Evolutionary conservation across 1,139 yeast genomes (phyloP).

Genomic region (Geotrichum cucujoidarum): DNA sequence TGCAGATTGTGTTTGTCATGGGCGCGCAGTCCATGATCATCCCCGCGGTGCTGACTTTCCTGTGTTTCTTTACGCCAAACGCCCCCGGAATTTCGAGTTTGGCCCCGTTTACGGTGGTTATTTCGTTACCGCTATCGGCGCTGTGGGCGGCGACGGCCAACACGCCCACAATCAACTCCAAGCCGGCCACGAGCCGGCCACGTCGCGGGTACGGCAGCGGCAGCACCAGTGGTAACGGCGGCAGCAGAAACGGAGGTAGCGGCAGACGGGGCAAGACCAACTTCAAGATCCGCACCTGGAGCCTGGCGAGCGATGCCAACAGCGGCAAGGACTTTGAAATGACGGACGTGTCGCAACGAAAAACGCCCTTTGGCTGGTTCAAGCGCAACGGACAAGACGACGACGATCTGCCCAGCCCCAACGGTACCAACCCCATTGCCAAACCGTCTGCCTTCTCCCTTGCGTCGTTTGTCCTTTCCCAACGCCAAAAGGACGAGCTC

Average conservation of each 20-base stretch:
- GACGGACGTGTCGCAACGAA: no score
- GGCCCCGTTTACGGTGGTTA: conserved; percentile 46
- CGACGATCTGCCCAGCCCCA: neutral
- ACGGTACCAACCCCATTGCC: no score
- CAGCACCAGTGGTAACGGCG: neutral
- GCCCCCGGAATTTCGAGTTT: conserved; percentile 39
- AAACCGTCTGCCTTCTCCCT: no score
- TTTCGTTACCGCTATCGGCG: conserved; percentile 75
- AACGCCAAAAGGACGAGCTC: no score
- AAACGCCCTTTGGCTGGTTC: no score
- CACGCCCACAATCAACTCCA: neutral
- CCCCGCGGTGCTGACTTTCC: conserved; percentile 54
- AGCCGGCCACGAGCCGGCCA: neutral
- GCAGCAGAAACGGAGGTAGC: neutral
- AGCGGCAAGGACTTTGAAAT: neutral
- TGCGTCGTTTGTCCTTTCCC: neutral
- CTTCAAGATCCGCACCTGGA: neutral
- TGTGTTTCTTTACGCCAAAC: conserved; percentile 24
- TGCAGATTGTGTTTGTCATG: conserved; percentile 77
- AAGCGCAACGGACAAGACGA: neutral
- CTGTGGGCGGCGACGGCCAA: conserved; percentile 62
- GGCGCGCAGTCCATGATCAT: conserved; percentile 70
- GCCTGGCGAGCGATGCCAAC: neutral
- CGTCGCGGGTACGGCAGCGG: neutral
- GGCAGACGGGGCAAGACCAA: neutral